Percentiles rank a stretch among this genome's conserved stretches.
Conservation (phyloP, 2,329 filamentous ascomycete genomes). For the Alternaria burnsii region DNA sequence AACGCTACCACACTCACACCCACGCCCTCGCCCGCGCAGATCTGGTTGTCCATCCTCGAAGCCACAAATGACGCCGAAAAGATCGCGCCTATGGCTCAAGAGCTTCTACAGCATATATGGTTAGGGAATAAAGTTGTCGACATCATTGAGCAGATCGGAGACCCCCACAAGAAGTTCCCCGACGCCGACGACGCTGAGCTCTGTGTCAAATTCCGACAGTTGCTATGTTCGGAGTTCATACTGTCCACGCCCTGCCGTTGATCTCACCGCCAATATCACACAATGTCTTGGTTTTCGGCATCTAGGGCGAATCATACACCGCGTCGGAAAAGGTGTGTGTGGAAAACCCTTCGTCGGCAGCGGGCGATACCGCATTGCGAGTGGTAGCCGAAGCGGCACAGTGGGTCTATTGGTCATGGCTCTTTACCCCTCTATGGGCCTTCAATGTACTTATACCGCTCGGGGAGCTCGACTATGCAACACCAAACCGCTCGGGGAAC, state of each 20-base stretch:
- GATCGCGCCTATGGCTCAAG: conserved; percentile 18
- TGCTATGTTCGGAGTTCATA: conserved; percentile 22
- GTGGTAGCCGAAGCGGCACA: conserved; percentile 20
- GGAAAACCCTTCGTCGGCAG: conserved; percentile 22
- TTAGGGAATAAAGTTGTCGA: conserved; percentile 21
- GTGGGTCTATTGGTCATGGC: conserved; percentile 17
- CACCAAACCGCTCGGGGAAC: conserved; percentile 12
- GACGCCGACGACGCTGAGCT: conserved; percentile 26
- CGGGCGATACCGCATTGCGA: conserved; percentile 32
- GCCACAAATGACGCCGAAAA: conserved; percentile 20
- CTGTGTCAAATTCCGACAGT: conserved; percentile 13
- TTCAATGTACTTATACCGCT: conserved; percentile 14
- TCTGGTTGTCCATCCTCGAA: conserved; percentile 29
- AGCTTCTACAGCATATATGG: conserved; percentile 19
- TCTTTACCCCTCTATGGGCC: conserved; percentile 6
- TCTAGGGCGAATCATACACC: conserved; percentile 23
- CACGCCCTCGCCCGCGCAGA: neutral
- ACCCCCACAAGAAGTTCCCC: conserved; percentile 21
- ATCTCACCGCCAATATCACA: conserved; percentile 18
- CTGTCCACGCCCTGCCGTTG: neutral
- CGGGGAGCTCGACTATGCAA: neutral
- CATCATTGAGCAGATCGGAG: conserved; percentile 26
- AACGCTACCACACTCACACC: neutral
- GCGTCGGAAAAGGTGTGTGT: conserved; percentile 3
- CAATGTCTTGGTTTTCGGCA: conserved; percentile 17